A percentile compares a stretch with the other conserved stretches of the same genome.
Conservation (phyloP, 768 basidiomycete genomes). For the Trametes villosa region DNA sequence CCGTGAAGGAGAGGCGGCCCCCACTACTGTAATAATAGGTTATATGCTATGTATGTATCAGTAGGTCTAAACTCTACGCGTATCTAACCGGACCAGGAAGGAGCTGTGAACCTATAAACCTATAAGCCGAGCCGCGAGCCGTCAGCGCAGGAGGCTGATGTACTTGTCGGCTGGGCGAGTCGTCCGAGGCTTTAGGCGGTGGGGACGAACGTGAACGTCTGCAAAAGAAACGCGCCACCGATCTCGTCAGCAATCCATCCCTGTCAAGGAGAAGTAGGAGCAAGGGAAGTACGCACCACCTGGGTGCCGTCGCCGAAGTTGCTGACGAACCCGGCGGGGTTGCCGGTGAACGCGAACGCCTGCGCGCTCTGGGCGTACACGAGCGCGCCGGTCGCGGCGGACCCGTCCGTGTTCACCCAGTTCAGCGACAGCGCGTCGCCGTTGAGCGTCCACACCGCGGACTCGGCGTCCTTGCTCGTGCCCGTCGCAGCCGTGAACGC, state of each 20-base stretch:
- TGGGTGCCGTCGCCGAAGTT: background rate
- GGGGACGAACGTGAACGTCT: background rate
- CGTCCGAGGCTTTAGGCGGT: too few species aligned
- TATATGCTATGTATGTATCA: too few species aligned
- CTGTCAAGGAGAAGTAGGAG: too few species aligned
- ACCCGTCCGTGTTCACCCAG: conserved; percentile 30
- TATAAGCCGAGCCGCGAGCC: background rate
- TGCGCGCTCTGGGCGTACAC: background rate
- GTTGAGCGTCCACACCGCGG: conserved; percentile 28
- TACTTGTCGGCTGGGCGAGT: too few species aligned
- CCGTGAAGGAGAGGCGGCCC: too few species aligned
- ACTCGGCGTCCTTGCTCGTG: conserved; percentile 20
- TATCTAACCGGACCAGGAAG: too few species aligned
- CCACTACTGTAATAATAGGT: too few species aligned
- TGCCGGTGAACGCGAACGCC: conserved; percentile 13
- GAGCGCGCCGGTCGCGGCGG: conserved; percentile 2
- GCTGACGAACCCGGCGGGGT: background rate
- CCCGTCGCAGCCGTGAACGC: conserved; percentile 27
- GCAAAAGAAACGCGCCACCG: too few species aligned
- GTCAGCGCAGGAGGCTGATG: background rate
- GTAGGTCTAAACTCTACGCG: too few species aligned
- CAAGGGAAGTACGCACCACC: conserved; percentile 6
- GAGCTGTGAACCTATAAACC: too few species aligned
- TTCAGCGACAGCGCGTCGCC: conserved; percentile 9
- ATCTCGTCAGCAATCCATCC: too few species aligned